Base-by-base conservation (phyloP, 2,329 filamentous ascomycete genomes). In the Leptodontidium sp. region DNA sequence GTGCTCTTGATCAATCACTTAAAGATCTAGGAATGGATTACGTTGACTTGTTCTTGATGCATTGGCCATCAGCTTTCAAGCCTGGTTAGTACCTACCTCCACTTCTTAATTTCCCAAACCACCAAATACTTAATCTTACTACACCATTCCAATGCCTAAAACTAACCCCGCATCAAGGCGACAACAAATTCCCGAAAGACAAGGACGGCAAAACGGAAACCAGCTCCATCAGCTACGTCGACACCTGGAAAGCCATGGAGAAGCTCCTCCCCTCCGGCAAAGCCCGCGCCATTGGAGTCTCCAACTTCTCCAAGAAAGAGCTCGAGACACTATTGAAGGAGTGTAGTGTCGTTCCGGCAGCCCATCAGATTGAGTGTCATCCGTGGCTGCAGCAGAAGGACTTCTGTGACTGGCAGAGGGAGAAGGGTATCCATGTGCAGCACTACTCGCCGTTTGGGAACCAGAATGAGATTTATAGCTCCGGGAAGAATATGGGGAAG, bases 391-490 rank as follows among this genome's bases (percentile, higher is more conserved):
- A 85, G 70, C 84, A 86, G 75, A 80, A 82, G 62, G 80, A 82
- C 26, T 83, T 86, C 61, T 78, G 83, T 45, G 77, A 84, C 38
- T 86, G 79, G 75, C 81, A 82, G 73, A 76, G 78, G 64, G 76
- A 81, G 24, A 80, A 82, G 62, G 81, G 81, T 17, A 81, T 86
- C 64, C 79, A 80, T 55, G 79, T 82, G 49, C 80, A 81, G 55
- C 80, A 81, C 2, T 83, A 83, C 73, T 86, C 83, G 21, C 84
- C 84, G 0, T 81, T 86, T 35, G 89, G 88, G 64, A 88, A 86
- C 38, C 87, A 89, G 79, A 88, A 89, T 80, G 86, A 88, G 78
- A 86, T 89, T 14, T 87, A 87, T 61, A 85, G 81, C 68, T 86
- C 84, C 5, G 87, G 87, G 68, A 87, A 89, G 81, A 86, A 84